These are phyloP conservation scores for Auricularia cornea DNA, from an alignment of 768 basidiomycete genomes.

Conservation along the genomic window DNA sequence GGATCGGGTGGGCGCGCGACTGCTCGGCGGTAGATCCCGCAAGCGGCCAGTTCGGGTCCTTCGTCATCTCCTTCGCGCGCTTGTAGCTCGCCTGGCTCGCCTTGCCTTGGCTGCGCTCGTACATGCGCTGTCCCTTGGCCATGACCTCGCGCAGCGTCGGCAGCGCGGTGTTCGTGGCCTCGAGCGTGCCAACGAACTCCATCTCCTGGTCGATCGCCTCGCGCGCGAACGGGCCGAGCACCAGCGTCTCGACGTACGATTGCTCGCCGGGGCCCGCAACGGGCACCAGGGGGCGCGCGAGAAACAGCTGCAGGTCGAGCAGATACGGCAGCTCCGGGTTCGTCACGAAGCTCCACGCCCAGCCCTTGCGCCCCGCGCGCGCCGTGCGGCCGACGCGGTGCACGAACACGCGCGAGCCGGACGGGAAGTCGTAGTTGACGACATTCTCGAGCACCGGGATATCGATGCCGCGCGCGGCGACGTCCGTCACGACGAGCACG, in stretches of 20 bases:
- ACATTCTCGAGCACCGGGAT: conserved; percentile 95
- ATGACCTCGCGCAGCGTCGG: conserved; percentile 69
- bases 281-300: conserved; percentile 65
- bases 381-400: conserved; percentile 97
- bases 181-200: conserved; percentile 65
- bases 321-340: conserved; percentile 81
- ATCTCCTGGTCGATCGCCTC: conserved; percentile 74
- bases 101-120: conserved; percentile 87
- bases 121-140: conserved; percentile 84
- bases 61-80: conserved; percentile 81
- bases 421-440: conserved; percentile 96
- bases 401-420: conserved; percentile 86
- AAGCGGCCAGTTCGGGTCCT: conserved; percentile 61
- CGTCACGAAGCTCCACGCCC: conserved; percentile 94
- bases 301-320: conserved; percentile 87
- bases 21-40: conserved; percentile 43
- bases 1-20: conserved; percentile 63
- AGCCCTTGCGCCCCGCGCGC: conserved; percentile 86
- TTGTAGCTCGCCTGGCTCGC: conserved; percentile 80
- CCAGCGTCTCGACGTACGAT: conserved; percentile 59
- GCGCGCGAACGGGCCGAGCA: conserved; percentile 78
- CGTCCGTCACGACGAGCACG: conserved; percentile 93
- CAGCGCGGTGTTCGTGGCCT: conserved; percentile 56
- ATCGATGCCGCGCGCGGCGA: conserved; percentile 96
- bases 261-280: conserved; percentile 47